Conservation (phyloP, 257 asterid genomes). For the Solanum ahanhuiri region DNA sequence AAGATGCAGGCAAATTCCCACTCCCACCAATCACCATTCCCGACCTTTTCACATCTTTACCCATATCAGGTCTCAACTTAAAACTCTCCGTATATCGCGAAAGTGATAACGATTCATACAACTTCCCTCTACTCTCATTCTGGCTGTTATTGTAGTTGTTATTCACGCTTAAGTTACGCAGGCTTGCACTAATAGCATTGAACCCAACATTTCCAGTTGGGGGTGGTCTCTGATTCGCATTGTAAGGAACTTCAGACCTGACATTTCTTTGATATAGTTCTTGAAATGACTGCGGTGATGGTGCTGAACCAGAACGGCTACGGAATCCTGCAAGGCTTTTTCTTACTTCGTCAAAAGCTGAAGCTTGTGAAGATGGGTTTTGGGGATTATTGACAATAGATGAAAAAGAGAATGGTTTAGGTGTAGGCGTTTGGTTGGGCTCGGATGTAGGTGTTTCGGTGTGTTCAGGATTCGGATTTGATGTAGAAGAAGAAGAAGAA, state of each 20-base stretch:
- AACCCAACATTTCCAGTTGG: not conserved
- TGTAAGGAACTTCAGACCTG: not conserved
- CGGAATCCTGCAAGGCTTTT: constrained; percentile 17
- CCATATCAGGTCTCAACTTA: not conserved
- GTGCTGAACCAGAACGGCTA: not conserved
- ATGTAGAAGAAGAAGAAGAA: not conserved
- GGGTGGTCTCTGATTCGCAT: not conserved
- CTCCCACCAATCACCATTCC: constrained; percentile 2
- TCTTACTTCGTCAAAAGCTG: not conserved
- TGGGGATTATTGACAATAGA: not conserved
- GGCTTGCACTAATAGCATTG: constrained; percentile 5
- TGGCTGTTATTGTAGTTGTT: not conserved
- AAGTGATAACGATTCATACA: not conserved
- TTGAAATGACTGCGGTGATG: constrained; percentile 17
- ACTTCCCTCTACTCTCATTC: not conserved
- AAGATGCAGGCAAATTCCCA: not conserved
- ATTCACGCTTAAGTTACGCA: not conserved
- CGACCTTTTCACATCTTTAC: not conserved
- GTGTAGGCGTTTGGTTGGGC: not conserved
- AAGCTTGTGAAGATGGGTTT: not conserved
- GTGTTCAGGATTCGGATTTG: not conserved
- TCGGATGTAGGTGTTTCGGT: not conserved
- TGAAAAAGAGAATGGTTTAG: not conserved
- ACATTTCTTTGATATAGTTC: constrained; percentile 21
- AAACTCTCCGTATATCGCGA: not conserved